These are phyloP conservation scores for Dinochytrium kinnereticum DNA, from an alignment of 371 early-diverging fungal species.

Conservation along the genomic window DNA sequence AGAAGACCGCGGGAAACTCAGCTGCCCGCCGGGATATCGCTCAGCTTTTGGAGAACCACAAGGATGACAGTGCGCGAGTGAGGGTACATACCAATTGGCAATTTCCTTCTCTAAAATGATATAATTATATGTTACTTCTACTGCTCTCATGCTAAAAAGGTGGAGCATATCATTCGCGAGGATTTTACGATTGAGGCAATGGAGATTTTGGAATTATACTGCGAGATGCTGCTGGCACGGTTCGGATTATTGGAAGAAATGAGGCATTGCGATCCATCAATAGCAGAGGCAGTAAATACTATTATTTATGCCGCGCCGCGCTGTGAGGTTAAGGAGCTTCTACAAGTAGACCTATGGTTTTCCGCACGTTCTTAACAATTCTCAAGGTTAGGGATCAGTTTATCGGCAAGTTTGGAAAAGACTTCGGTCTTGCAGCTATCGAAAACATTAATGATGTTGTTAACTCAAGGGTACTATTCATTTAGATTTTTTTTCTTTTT, in stretches of 20 bases:
- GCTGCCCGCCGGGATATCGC: slow-evolving; percentile 85
- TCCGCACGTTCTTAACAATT: background rate
- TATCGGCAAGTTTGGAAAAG: slow-evolving; percentile 81
- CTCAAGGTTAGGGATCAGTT: slow-evolving; percentile 74
- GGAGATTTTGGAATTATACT: slow-evolving; percentile 90
- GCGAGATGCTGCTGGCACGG: slow-evolving; percentile 85
- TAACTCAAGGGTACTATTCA: slow-evolving; percentile 68
- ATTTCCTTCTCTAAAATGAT: too few species aligned
- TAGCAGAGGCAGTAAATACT: slow-evolving; percentile 85
- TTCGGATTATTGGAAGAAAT: slow-evolving; percentile 85
- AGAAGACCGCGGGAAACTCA: slow-evolving; percentile 77
- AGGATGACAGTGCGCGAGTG: slow-evolving; percentile 86
- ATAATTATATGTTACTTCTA: background rate
- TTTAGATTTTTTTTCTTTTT: background rate
- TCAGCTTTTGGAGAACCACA: slow-evolving; percentile 75
- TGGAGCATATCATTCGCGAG: slow-evolving; percentile 91
- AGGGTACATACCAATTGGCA: slow-evolving; percentile 55
- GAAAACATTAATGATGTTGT: slow-evolving; percentile 78
- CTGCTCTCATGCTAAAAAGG: slow-evolving; percentile 40
- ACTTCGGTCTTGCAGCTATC: slow-evolving; percentile 74
- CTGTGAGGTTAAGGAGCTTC: slow-evolving; percentile 83
- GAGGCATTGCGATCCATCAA: slow-evolving; percentile 80
- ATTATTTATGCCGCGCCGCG: slow-evolving; percentile 90
- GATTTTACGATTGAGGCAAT: slow-evolving; percentile 88
- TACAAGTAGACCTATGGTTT: slow-evolving; percentile 13